Percentiles rank a stretch among this genome's conserved stretches.
phyloP scores from a whole-genome alignment of 192 early-diverging fungal genomes.

The Backusella australiensis region DNA sequence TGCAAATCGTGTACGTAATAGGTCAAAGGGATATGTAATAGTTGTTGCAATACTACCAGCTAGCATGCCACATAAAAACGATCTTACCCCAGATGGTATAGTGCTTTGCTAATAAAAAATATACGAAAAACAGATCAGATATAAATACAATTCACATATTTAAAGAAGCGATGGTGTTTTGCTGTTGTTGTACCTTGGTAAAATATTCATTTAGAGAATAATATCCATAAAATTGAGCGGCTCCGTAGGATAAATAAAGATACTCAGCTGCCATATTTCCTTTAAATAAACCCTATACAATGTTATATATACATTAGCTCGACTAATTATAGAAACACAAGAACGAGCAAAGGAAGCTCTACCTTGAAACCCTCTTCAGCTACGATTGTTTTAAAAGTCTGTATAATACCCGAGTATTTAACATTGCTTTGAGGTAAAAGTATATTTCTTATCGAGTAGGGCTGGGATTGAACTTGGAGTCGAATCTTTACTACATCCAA shows the following conservation, averaged over 20 bases:
- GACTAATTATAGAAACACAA: background rate
- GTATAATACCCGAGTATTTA: slow-evolving; percentile 65
- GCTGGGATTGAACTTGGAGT: slow-evolving; percentile 49
- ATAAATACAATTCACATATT: background rate
- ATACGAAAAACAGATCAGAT: background rate
- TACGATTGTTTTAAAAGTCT: slow-evolving; percentile 66
- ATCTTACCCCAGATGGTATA: slow-evolving; percentile 37
- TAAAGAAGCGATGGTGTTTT: background rate
- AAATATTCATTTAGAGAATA: background rate
- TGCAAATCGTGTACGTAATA: slow-evolving; percentile 91
- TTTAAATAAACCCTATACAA: slow-evolving; percentile 74
- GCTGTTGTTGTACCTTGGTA: background rate
- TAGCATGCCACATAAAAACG: slow-evolving; percentile 73
- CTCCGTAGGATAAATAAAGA: slow-evolving; percentile 89
- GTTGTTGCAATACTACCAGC: slow-evolving; percentile 79
- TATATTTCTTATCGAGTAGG: background rate
- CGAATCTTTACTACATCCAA: slow-evolving; percentile 95
- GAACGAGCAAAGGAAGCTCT: background rate
- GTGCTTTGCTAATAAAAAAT: slow-evolving; percentile 3
- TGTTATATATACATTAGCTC: background rate
- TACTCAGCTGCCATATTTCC: slow-evolving; percentile 93
- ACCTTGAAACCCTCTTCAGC: slow-evolving; percentile 72
- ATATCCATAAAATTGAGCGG: slow-evolving; percentile 68
- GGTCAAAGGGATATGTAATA: slow-evolving; percentile 90
- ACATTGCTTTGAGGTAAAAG: background rate